Percentiles rank a stretch among this genome's conserved stretches.
These are phyloP conservation scores for Fonsecaea pugnacius DNA, from an alignment of 2,329 filamentous ascomycete species.

Conservation along the genomic window DNA sequence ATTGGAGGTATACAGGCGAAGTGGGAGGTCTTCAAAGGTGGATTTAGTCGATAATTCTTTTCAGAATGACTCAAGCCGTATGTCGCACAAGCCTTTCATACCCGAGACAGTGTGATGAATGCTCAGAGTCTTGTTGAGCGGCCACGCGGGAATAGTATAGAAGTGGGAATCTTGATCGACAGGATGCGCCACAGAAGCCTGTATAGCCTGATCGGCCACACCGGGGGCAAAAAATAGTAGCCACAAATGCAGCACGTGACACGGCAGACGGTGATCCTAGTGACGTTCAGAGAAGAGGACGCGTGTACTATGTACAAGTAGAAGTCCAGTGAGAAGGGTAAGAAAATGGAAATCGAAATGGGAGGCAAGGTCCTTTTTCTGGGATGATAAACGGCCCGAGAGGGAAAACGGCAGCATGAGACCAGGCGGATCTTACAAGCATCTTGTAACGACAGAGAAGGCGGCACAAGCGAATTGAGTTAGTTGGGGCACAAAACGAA, in stretches of 20 bases:
- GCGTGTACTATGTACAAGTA: slow-evolving; percentile 2
- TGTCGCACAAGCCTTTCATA: slow-evolving; percentile 28
- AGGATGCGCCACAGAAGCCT: slow-evolving; percentile 29
- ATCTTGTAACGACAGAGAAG: slow-evolving; percentile 26
- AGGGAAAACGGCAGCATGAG: slow-evolving; percentile 25
- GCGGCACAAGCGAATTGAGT: slow-evolving; percentile 17
- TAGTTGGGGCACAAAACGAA: slow-evolving; percentile 18
- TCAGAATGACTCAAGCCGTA: slow-evolving; percentile 4
- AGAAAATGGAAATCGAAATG: slow-evolving; percentile 16
- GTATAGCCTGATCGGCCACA: slow-evolving; percentile 18
- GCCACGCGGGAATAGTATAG: slow-evolving; percentile 5
- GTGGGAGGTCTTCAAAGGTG: slow-evolving; percentile 2
- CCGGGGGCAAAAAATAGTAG: slow-evolving; percentile 28
- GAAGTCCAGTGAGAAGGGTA: slow-evolving; percentile 2
- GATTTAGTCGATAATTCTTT: slow-evolving; percentile 6
- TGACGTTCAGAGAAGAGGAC: slow-evolving; percentile 8
- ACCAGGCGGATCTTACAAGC: slow-evolving; percentile 25
- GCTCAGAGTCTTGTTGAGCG: slow-evolving; percentile 2
- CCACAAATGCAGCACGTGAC: slow-evolving; percentile 26
- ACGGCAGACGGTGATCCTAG: slow-evolving; percentile 5
- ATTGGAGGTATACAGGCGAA: background rate
- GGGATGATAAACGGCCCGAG: slow-evolving; percentile 22
- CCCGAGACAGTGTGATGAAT: slow-evolving; percentile 23
- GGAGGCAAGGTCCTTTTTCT: slow-evolving; percentile 23
- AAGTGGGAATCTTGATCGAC: slow-evolving; percentile 14